Conservation (phyloP, 1,284 basidiomycete genomes). For the Boletus sp. region DNA sequence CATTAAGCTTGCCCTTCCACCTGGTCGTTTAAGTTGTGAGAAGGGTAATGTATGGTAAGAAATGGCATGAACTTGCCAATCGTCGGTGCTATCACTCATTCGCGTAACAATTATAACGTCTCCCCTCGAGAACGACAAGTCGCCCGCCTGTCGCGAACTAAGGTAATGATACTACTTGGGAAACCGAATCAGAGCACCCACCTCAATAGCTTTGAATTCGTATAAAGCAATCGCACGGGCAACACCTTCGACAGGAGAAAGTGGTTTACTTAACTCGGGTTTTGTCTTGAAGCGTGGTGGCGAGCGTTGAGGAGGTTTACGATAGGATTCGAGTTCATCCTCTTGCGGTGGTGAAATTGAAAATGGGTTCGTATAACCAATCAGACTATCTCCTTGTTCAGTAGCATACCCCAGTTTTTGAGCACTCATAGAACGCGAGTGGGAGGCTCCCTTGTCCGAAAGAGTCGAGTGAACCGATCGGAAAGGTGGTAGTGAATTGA, state of each 20-base stretch:
- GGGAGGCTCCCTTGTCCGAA: conserved; percentile 27
- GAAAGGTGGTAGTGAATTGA: conserved; percentile 34
- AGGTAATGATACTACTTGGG: conserved; percentile 3
- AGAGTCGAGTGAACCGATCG: conserved; percentile 23
- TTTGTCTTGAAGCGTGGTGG: conserved; percentile 43
- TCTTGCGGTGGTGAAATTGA: conserved; percentile 22
- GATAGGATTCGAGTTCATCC: conserved; percentile 15
- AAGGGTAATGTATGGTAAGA: neutral
- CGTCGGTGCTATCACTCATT: conserved; percentile 72
- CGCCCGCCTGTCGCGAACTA: conserved; percentile 51
- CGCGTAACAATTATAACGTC: conserved; percentile 75
- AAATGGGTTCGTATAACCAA: conserved; percentile 28
- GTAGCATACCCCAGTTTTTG: conserved; percentile 14
- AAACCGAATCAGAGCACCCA: conserved; percentile 30
- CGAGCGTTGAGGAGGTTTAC: conserved; percentile 7
- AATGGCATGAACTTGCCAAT: conserved; percentile 53
- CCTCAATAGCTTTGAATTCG: conserved; percentile 72
- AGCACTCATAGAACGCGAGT: conserved; percentile 39
- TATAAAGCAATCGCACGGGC: conserved; percentile 77
- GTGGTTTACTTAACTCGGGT: conserved; percentile 45
- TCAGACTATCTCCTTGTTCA: conserved; percentile 1
- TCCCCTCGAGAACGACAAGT: conserved; percentile 82
- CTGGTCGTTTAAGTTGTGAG: conserved; percentile 35
- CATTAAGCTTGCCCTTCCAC: conserved; percentile 64
- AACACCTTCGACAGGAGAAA: conserved; percentile 54